Base-by-base conservation (phyloP, 2,329 filamentous ascomycete genomes). In the Pseudofabraea citricarpa region DNA sequence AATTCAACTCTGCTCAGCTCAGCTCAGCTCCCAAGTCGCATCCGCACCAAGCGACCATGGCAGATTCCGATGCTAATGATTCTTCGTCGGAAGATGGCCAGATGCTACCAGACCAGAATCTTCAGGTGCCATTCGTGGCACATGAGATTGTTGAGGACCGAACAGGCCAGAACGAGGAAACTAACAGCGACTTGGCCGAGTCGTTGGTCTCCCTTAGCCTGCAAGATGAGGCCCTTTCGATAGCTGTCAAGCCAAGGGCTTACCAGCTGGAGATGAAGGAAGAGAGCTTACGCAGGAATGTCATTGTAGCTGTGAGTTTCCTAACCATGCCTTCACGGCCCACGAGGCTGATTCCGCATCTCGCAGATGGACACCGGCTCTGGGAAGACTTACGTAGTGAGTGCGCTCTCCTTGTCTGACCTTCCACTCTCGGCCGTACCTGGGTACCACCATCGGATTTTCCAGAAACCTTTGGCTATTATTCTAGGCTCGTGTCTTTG, bases 181-280 rank as follows among this genome's bases (percentile, higher is more conserved):
- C 43, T n/a, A 37, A 19, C 20, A 40, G 12, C 24, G 24, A 29
- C 18, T 15, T 21, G 23, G 35, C 35, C 23, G 35, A 37, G 21
- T 23, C 16, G 10, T 22, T 37, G 19, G 3, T 22, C 15, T 23
- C 35, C 21, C 21, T 5, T 21, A 21, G 9, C 35, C 2, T 37
- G 20, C 6, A 31, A n/a, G 35, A 37, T 6, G 35, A 37, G 5
- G 10, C 18, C 18, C 13, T 20, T 20, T 7, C 10, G 15, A 5
- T 5, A 20, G 5, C 43, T 3, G 40, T 58, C 31, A 59, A 49
- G 19, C 51, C 58, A 2, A 55, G 51, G 32, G 48, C 54, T 9
- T 91, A 90, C 55, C 86, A 91, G 62, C 58, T 77, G 16, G 87
- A 90, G 64, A 90, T 91, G 86, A 71, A 87, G 41, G 73, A 83